Evolutionary conservation across 2,329 filamentous ascomycete species (phyloP).

Genomic region (Sphaerostilbella broomeana): DNA sequence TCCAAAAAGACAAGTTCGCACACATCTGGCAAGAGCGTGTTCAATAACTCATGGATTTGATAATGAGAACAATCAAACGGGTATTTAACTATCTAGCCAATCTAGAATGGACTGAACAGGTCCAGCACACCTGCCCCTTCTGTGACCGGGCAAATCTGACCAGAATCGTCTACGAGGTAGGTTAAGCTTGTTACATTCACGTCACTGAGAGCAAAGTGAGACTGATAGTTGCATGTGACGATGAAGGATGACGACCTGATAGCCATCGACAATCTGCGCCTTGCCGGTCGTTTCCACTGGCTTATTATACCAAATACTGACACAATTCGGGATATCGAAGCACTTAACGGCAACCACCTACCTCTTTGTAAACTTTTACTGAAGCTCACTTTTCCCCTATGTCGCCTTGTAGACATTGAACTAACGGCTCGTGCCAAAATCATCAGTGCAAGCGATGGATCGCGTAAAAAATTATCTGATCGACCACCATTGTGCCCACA

Average conservation of each 20-base stretch:
- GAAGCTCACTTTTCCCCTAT: too few relatives aligned
- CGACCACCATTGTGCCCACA: neutral
- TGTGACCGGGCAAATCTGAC: neutral
- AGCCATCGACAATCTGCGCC: neutral
- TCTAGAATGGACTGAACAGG: conserved; percentile 1
- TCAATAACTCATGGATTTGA: too few relatives aligned
- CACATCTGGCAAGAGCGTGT: too few relatives aligned
- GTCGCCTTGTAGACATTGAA: too few relatives aligned
- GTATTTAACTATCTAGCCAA: neutral
- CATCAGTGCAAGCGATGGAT: conserved; percentile 1
- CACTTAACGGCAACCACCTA: neutral
- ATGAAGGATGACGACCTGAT: neutral
- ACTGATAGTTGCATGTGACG: neutral
- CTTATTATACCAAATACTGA: conserved; percentile 1
- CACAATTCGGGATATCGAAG: neutral
- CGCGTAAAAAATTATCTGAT: neutral
- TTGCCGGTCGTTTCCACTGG: conserved; percentile 1
- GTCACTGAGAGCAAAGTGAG: too few relatives aligned
- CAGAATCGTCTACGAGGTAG: neutral
- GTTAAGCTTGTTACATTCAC: too few relatives aligned
- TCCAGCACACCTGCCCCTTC: neutral
- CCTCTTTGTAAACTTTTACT: neutral
- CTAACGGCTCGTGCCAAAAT: too few relatives aligned
- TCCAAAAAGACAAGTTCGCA: too few relatives aligned
- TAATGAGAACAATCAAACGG: neutral